Evolutionary conservation across 176 grass and related monocot genomes (phyloP).

Genomic region (Oryza glumipatula): DNA sequence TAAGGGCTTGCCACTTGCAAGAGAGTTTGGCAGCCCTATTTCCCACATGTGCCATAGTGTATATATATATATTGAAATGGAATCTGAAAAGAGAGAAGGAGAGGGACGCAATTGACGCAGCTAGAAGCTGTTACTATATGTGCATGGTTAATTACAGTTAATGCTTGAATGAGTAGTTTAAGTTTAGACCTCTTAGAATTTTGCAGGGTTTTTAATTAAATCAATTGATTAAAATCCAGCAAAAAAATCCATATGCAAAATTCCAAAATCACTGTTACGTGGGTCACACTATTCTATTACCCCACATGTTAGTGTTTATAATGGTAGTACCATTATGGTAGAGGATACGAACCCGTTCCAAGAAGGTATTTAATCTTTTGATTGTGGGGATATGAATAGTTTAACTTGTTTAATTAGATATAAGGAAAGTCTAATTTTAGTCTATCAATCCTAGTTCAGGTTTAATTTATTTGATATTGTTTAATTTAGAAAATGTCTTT

Average conservation of each 20-base stretch:
- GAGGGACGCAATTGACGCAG: not conserved
- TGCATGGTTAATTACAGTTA: not conserved
- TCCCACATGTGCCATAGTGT: constrained; percentile 15
- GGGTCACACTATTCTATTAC: too few species aligned
- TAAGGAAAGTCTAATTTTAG: not conserved
- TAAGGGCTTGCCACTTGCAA: constrained; percentile 4
- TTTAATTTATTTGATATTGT: not conserved
- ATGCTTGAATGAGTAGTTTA: not conserved
- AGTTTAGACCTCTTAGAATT: not conserved
- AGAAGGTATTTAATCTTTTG: not conserved
- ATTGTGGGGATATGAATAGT: not conserved
- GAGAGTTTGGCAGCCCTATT: constrained; percentile 28
- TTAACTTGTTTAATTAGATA: too few species aligned
- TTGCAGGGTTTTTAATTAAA: not conserved
- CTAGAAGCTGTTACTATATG: not conserved
- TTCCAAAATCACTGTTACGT: too few species aligned
- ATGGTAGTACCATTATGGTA: too few species aligned
- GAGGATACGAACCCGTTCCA: not conserved
- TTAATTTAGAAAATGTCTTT: not conserved
- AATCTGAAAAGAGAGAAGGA: not conserved
- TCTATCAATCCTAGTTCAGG: not conserved
- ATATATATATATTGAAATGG: constrained; percentile 11
- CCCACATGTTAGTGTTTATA: too few species aligned
- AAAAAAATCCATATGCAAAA: not conserved
- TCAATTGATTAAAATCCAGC: not conserved